These are phyloP conservation scores for Arthrocladium fulminans DNA, from an alignment of 2,329 filamentous ascomycete species.

Conservation along the genomic window DNA sequence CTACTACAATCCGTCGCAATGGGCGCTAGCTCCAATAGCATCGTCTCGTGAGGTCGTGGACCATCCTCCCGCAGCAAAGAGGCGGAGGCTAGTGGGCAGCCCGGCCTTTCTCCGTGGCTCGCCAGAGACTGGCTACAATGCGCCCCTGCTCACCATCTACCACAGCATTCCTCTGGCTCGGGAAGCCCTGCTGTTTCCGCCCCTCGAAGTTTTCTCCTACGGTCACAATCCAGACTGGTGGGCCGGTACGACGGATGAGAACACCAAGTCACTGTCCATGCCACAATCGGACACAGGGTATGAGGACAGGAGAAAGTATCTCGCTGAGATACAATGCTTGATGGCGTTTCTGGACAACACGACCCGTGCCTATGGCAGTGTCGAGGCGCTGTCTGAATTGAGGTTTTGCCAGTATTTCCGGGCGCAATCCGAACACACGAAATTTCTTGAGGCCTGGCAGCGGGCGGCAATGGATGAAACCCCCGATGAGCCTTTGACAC, in stretches of 20 bases:
- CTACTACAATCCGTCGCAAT: slow-evolving; percentile 45
- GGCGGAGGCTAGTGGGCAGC: slow-evolving; percentile 39
- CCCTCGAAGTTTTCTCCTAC: slow-evolving; percentile 41
- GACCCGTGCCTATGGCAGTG: slow-evolving; percentile 50
- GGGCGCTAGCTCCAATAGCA: slow-evolving; percentile 47
- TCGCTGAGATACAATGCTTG: slow-evolving; percentile 51
- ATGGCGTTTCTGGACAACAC: slow-evolving; percentile 54
- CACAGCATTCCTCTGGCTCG: slow-evolving; percentile 52
- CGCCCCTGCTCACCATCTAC: slow-evolving; percentile 52
- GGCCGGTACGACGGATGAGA: slow-evolving; percentile 46
- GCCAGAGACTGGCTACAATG: slow-evolving; percentile 45
- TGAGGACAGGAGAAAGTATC: slow-evolving; percentile 36
- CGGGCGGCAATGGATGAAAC: slow-evolving; percentile 35
- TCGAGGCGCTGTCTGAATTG: slow-evolving; percentile 41
- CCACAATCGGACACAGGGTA: slow-evolving; percentile 26
- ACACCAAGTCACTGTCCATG: slow-evolving; percentile 43
- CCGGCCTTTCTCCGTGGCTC: slow-evolving; percentile 52
- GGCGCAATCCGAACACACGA: slow-evolving; percentile 26
- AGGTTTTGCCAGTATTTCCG: slow-evolving; percentile 29
- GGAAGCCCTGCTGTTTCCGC: slow-evolving; percentile 47
- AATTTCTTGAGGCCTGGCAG: slow-evolving; percentile 44
- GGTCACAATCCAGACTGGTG: slow-evolving; percentile 53
- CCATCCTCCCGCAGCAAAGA: slow-evolving; percentile 44
- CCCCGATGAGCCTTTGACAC: slow-evolving; percentile 34
- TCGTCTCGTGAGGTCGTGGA: slow-evolving; percentile 45